Conservation (phyloP, 495 filamentous ascomycete genomes). For the Aspergillus avenaceus region DNA sequence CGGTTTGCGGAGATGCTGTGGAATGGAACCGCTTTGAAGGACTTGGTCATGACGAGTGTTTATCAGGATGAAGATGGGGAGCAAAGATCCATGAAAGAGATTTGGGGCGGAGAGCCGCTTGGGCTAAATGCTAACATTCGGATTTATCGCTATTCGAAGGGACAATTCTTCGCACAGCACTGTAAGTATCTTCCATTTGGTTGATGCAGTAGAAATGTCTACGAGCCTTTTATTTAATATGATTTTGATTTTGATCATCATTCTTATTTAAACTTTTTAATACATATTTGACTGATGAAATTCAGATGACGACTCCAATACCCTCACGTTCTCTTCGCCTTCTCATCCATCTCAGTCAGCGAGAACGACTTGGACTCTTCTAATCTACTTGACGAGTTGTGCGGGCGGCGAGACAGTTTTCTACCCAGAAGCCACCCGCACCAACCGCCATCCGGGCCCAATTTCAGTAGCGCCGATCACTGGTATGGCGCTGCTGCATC, state of each 20-base stretch:
- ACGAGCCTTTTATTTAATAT: no score
- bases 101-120: slow-evolving; percentile 81
- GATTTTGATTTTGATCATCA: no score
- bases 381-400: slow-evolving; percentile 82
- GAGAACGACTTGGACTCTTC: slow-evolving; percentile 87
- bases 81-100: slow-evolving; percentile 11
- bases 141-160: slow-evolving; percentile 83
- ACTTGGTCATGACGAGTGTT: slow-evolving; percentile 19
- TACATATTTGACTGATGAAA: no score
- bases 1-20: slow-evolving; percentile 72
- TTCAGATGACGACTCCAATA: slow-evolving; percentile 76
- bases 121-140: slow-evolving; percentile 87
- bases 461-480: slow-evolving; percentile 69
- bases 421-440: slow-evolving; percentile 65
- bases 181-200: slow-evolving; percentile 52
- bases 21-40: slow-evolving; percentile 40
- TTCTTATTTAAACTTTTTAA: no score
- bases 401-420: slow-evolving; percentile 88
- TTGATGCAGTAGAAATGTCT: no score
- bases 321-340: slow-evolving; percentile 50
- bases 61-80: slow-evolving; percentile 6
- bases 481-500: slow-evolving; percentile 82
- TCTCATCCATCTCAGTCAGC: slow-evolving; percentile 39
- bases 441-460: slow-evolving; percentile 48
- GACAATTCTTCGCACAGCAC: slow-evolving; percentile 87